Conservation (phyloP, 768 basidiomycete species). For the Cubamyces sp. region DNA sequence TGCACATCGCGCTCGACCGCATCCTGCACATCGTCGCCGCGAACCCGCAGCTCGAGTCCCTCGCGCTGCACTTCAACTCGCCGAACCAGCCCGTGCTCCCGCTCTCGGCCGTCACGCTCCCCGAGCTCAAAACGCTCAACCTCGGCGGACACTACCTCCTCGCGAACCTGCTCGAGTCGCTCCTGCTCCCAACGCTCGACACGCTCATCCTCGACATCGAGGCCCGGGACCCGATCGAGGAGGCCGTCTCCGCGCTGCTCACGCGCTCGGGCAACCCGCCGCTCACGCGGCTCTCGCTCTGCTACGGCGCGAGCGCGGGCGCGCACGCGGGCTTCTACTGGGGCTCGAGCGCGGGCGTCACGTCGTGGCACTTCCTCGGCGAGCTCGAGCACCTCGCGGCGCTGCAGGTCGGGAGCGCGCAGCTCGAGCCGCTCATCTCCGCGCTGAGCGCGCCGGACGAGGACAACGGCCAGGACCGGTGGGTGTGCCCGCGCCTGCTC, state of each 20-base stretch:
- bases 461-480: slow-evolving; percentile 50
- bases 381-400: slow-evolving; percentile 62
- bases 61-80: slow-evolving; percentile 65
- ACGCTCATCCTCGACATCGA: slow-evolving; percentile 71
- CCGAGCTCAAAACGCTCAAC: slow-evolving; percentile 55
- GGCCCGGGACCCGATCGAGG: slow-evolving; percentile 74
- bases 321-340: slow-evolving; percentile 54
- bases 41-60: slow-evolving; percentile 57
- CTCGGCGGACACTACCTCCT: slow-evolving; percentile 73
- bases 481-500: slow-evolving; percentile 67
- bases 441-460: slow-evolving; percentile 65
- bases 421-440: slow-evolving; percentile 63
- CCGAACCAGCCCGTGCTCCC: slow-evolving; percentile 69
- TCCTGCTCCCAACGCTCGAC: slow-evolving; percentile 61
- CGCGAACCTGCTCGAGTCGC: slow-evolving; percentile 60
- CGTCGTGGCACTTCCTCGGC: slow-evolving; percentile 67
- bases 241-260: slow-evolving; percentile 64
- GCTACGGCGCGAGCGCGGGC: slow-evolving; percentile 49
- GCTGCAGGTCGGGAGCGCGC: slow-evolving; percentile 65
- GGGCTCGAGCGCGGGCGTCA: slow-evolving; percentile 57
- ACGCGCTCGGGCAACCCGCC: slow-evolving; percentile 61
- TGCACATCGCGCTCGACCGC: slow-evolving; percentile 67
- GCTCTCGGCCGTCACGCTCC: slow-evolving; percentile 54
- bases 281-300: slow-evolving; percentile 62
- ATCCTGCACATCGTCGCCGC: slow-evolving; percentile 65